These are phyloP conservation scores for Lipomyces spencermartinsiae DNA, from an alignment of 805 yeast species.

Conservation along the genomic window DNA sequence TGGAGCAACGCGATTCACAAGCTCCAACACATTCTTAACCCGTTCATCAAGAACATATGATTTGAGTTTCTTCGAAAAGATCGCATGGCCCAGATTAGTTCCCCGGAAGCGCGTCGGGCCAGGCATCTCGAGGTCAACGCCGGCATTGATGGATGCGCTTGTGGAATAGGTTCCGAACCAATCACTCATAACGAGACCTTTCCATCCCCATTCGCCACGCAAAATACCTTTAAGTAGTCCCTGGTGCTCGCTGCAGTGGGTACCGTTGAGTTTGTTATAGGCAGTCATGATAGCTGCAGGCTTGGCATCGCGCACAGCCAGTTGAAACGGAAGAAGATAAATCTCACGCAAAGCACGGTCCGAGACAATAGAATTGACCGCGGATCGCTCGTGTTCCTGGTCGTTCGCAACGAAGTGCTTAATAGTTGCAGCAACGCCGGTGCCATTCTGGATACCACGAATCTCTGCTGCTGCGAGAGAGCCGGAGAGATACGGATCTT, in stretches of 20 bases:
- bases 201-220: conserved; percentile 62
- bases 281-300: conserved; percentile 67
- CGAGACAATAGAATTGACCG: conserved; percentile 57
- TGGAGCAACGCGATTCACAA: conserved; percentile 52
- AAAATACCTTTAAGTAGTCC: conserved; percentile 54
- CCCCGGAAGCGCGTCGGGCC: conserved; percentile 60
- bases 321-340: conserved; percentile 66
- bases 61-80: conserved; percentile 51
- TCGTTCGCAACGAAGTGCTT: conserved; percentile 72
- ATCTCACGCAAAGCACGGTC: conserved; percentile 69
- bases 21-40: conserved; percentile 52
- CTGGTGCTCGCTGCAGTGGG: conserved; percentile 58
- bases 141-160: conserved; percentile 57
- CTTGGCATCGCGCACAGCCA: conserved; percentile 58
- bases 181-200: conserved; percentile 66
- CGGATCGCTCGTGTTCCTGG: conserved; percentile 60
- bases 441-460: conserved; percentile 59
- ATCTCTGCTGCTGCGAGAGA: conserved; percentile 55
- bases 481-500: conserved; percentile 63
- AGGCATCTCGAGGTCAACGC: conserved; percentile 71
- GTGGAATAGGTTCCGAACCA: conserved; percentile 64
- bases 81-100: conserved; percentile 51
- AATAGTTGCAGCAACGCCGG: conserved; percentile 58
- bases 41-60: conserved; percentile 50
- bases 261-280: conserved; percentile 68